These are phyloP conservation scores for Podila minutissima DNA, from an alignment of 192 early-diverging fungal species.

Conservation along the genomic window DNA sequence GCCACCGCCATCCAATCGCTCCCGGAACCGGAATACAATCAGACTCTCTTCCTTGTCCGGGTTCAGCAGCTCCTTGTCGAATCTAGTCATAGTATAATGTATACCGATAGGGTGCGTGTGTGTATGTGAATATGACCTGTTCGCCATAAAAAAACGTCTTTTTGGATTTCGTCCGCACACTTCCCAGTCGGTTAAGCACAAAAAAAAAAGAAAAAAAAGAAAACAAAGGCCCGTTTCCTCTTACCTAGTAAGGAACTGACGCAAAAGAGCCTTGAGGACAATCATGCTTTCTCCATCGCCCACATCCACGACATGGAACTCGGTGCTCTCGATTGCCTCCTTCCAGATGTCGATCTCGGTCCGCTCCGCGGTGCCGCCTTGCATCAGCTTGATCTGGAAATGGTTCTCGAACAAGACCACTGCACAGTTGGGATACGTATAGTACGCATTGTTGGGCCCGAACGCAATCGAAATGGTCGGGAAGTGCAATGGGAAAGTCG, in stretches of 20 bases:
- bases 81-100: conserved; percentile 12
- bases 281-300: conserved; percentile 47
- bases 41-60: conserved; percentile 48
- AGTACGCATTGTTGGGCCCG: conserved; percentile 49
- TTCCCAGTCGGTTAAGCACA: neutral
- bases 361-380: conserved; percentile 28
- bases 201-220: neutral
- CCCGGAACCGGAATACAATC: conserved; percentile 49
- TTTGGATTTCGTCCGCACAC: neutral
- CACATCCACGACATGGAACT: conserved; percentile 43
- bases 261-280: conserved; percentile 31
- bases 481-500: conserved; percentile 44
- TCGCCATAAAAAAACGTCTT: neutral
- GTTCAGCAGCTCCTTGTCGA: conserved; percentile 53
- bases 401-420: conserved; percentile 51
- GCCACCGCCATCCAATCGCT: conserved; percentile 40
- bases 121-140: neutral
- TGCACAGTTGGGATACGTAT: conserved; percentile 53
- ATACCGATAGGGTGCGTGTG: too few relatives aligned
- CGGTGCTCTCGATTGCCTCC: conserved; percentile 47
- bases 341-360: conserved; percentile 56
- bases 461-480: conserved; percentile 56
- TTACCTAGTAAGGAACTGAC: conserved; percentile 48
- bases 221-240: neutral
- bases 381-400: conserved; percentile 51